These are phyloP conservation scores for Penicillium sclerotiorum DNA, from an alignment of 2,329 filamentous ascomycete genomes.

Conservation along the genomic window DNA sequence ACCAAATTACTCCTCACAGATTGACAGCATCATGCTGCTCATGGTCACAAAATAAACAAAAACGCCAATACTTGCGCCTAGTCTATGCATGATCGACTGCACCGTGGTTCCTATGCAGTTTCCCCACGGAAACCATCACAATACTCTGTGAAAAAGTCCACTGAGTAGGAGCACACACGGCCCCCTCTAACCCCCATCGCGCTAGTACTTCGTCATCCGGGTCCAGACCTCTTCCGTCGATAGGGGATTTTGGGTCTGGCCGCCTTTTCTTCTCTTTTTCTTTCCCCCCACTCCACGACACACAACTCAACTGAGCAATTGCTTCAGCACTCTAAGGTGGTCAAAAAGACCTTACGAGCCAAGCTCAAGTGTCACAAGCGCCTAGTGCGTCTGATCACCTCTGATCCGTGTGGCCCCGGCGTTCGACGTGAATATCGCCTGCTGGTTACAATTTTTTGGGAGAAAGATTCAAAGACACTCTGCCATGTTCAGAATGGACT, in stretches of 20 bases:
- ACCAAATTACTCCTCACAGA: constrained; percentile 2
- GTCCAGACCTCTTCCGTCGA: constrained; percentile 27
- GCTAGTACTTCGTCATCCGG: constrained; percentile 24
- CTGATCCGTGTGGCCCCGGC: constrained; percentile 11
- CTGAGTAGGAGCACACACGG: not conserved
- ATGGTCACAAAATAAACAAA: constrained; percentile 4
- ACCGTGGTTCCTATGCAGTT: too few species aligned
- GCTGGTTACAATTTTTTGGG: not conserved
- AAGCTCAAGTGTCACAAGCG: constrained; percentile 7
- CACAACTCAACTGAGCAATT: constrained; percentile 2
- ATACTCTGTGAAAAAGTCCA: not conserved
- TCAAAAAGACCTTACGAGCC: not conserved
- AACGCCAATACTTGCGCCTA: not conserved
- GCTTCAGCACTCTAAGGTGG: not conserved
- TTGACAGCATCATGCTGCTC: not conserved
- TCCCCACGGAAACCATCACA: not conserved
- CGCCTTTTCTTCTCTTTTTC: constrained; percentile 6
- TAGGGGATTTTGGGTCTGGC: constrained; percentile 26
- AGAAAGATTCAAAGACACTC: not conserved
- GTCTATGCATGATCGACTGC: too few species aligned
- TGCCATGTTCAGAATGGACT: constrained; percentile 23
- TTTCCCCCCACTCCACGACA: constrained; percentile 6
- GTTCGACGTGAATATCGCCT: constrained; percentile 13
- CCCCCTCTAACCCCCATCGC: constrained; percentile 11
- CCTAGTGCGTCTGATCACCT: constrained; percentile 12